phyloP scores from a whole-genome alignment of 2,329 filamentous ascomycete species.

The Cryphonectria carpinicola region DNA sequence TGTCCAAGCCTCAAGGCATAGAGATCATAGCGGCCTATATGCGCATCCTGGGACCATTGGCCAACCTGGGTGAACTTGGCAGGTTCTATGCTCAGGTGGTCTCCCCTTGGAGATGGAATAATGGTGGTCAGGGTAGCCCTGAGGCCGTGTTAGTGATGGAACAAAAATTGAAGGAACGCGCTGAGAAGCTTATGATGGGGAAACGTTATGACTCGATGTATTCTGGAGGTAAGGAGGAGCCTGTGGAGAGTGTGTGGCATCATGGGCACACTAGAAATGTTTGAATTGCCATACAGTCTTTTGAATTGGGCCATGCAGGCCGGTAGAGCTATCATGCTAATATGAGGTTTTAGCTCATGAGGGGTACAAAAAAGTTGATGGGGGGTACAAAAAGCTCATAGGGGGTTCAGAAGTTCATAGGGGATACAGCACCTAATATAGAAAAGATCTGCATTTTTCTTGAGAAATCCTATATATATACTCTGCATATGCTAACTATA shows the following conservation, averaged over 20 bases:
- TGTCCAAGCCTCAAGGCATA: slow-evolving; percentile 5
- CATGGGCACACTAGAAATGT: background rate
- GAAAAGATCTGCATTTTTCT: too few species aligned
- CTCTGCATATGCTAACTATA: too few species aligned
- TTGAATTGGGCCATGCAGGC: too few species aligned
- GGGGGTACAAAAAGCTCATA: too few species aligned
- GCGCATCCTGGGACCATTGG: slow-evolving; percentile 4
- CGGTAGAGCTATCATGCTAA: too few species aligned
- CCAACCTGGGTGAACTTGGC: background rate
- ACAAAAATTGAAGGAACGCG: slow-evolving; percentile 6
- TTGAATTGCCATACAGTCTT: too few species aligned
- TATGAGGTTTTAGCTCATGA: too few species aligned
- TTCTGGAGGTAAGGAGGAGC: background rate
- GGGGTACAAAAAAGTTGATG: too few species aligned
- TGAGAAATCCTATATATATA: too few species aligned
- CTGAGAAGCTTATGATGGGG: slow-evolving; percentile 19
- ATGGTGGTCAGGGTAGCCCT: background rate
- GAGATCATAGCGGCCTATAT: slow-evolving; percentile 2
- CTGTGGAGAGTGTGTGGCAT: background rate
- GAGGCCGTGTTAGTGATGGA: background rate
- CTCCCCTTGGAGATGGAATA: slow-evolving; percentile 15
- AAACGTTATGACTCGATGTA: background rate
- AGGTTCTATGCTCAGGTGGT: slow-evolving; percentile 18
- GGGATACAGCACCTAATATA: too few species aligned
- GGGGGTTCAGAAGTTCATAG: too few species aligned